Base-by-base conservation (phyloP, 169 alveolate genomes). In the Plasmodium malariae region DNA sequence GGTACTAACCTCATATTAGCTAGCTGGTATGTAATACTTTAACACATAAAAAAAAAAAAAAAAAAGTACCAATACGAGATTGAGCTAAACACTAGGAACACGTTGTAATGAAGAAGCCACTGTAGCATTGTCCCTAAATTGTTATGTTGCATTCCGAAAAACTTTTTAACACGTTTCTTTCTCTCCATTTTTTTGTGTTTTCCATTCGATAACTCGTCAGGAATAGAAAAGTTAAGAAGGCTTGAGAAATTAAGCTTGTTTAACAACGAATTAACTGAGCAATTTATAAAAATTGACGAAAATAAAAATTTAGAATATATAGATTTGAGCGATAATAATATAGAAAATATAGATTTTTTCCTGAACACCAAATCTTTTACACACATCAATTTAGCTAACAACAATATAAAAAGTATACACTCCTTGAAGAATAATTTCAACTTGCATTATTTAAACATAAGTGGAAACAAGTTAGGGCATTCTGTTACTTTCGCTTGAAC, bases 401-500 rank as follows among this genome's bases (percentile, higher is more conserved):
- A 80, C 26, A 36, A 59, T n/a, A 67, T 80, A 30, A 68, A 43
- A 60, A 80, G 36, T 40, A 32, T 80, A 67, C 73, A 80, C 9
- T 51, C 90, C 0, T 60, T 80, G 19, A 68, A 63, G 30, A 80
- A 80, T 67, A 80, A 80, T 26, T 26, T 59, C 11, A 36, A 80
- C 30, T 67, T 80, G 54, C 73, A 80, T 28, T 70, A 80, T 59
- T 55, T 80, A 54, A 67, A 80, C 67, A 54, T 67, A n/a, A 80
- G 90, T 40, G 90, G 90, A 17, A 80, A 80, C 51, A 80, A 72
- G 90, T 80, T 67, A 36, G 43, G 26, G n/a, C 45, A 28, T n/a
- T 65, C 32, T 32, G 12, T 14, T 34, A 17, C n/a, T n/a, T n/a
- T n/a, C n/a, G n/a, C n/a, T n/a, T n/a, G n/a, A n/a, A n/a, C n/a